A percentile compares a stretch with the other conserved stretches of the same genome.
phyloP scores from a whole-genome alignment of 305 asterid genomes.

The Striga hermonthica region DNA sequence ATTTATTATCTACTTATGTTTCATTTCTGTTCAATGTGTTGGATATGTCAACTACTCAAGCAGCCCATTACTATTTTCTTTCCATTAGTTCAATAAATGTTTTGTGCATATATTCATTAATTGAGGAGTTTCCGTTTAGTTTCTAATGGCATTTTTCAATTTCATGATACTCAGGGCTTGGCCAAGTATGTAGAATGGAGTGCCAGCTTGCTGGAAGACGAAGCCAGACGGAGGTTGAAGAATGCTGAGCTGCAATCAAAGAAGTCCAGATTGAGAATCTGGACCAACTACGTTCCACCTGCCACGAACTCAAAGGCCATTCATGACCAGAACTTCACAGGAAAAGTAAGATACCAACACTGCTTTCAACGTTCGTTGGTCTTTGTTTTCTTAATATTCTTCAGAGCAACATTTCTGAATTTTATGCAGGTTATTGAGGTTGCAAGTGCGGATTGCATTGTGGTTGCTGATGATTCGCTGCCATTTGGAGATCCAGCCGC shows the following conservation, averaged over 20 bases:
- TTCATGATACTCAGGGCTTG: conserved; percentile 55
- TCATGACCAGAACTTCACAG: conserved; percentile 90
- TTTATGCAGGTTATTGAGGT: conserved; percentile 81
- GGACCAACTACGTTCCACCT: conserved; percentile 95
- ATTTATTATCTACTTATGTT: neutral
- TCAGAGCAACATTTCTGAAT: conserved; percentile 17
- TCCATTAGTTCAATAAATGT: neutral
- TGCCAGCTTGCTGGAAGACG: conserved; percentile 82
- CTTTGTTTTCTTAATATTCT: neutral
- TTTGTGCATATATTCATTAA: neutral
- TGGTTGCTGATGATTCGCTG: conserved; percentile 87
- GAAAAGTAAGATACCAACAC: conserved; percentile 61
- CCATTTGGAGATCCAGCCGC: conserved; percentile 95
- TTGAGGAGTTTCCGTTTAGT: neutral
- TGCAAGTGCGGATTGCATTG: conserved; percentile 82
- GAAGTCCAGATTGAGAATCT: conserved; percentile 64
- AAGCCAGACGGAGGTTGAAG: conserved; percentile 65
- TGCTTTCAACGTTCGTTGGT: conserved; percentile 7
- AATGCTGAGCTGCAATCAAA: conserved; percentile 86
- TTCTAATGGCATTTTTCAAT: conserved; percentile 30
- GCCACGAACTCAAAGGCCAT: conserved; percentile 95
- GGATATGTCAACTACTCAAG: neutral
- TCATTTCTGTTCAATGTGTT: conserved; percentile 1
- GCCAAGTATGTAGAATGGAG: conserved; percentile 98
- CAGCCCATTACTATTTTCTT: neutral